Evolutionary conservation across 2,329 filamentous ascomycete species (phyloP).

Genomic region (Arthrobotrys conoides): DNA sequence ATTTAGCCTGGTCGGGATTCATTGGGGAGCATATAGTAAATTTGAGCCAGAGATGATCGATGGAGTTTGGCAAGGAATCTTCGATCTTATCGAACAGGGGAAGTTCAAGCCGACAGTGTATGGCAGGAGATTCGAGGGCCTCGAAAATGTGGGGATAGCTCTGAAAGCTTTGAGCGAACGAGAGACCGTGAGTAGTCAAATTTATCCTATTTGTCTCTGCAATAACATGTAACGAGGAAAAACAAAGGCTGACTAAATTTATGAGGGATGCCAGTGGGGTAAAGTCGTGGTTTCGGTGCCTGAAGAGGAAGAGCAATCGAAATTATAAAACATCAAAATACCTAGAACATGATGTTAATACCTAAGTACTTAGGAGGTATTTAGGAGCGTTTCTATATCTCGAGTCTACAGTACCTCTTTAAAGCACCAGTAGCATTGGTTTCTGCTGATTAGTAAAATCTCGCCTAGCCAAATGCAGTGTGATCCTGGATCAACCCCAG

Average conservation of each 20-base stretch:
- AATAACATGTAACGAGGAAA: neutral
- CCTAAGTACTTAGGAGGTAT: too few species aligned
- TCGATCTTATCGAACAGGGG: slow-evolving; percentile 80
- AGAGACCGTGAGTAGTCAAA: slow-evolving; percentile 71
- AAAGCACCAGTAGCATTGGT: too few species aligned
- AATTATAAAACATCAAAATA: slow-evolving; percentile 28
- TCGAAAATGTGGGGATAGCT: slow-evolving; percentile 83
- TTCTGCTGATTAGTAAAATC: too few species aligned
- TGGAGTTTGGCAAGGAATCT: slow-evolving; percentile 85
- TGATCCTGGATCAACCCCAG: neutral
- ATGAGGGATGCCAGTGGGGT: slow-evolving; percentile 74
- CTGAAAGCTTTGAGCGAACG: slow-evolving; percentile 82
- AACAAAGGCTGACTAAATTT: neutral
- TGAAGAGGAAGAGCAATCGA: slow-evolving; percentile 73
- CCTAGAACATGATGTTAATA: too few species aligned
- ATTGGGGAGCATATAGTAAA: slow-evolving; percentile 88
- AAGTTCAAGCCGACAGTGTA: slow-evolving; percentile 88
- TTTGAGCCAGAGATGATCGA: slow-evolving; percentile 80
- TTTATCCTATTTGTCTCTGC: neutral
- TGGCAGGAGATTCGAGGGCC: slow-evolving; percentile 84
- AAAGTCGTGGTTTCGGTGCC: slow-evolving; percentile 93
- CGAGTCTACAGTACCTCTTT: too few species aligned
- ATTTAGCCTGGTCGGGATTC: slow-evolving; percentile 82
- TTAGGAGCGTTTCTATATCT: too few species aligned
- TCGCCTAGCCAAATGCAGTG: neutral